A percentile compares a stretch with the other conserved stretches of the same genome.
Conservation (phyloP, 352 stramenopile species). For the Globisporangium echinulatum region DNA sequence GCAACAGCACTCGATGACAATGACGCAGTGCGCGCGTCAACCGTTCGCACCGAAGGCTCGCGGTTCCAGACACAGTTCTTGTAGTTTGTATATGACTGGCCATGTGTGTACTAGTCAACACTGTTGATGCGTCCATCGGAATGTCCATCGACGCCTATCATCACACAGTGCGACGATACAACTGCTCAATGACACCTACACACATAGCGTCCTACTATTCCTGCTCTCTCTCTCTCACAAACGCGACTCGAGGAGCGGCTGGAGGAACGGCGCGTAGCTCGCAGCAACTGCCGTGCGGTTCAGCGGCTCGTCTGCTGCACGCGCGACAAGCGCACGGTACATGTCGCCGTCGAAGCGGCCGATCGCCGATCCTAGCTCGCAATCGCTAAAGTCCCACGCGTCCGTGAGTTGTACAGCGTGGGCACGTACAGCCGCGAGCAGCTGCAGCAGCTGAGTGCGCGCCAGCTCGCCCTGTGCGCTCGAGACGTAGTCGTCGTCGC, state of each 20-base stretch:
- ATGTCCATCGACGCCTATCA: no score
- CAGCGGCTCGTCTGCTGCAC: constrained; percentile 40
- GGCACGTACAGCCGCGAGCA: constrained; percentile 27
- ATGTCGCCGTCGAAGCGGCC: constrained; percentile 68
- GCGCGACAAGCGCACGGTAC: constrained; percentile 50
- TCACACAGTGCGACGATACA: no score
- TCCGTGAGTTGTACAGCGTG: constrained; percentile 36
- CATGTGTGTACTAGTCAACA: no score
- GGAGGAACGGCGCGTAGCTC: constrained; percentile 51
- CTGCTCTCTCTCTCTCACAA: constrained; percentile 12
- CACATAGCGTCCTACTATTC: not conserved
- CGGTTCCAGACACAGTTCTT: no score
- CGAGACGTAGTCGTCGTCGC: constrained; percentile 35
- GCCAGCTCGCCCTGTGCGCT: constrained; percentile 19
- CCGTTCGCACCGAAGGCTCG: not conserved
- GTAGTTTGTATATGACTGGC: no score
- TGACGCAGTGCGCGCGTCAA: not conserved
- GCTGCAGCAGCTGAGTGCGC: constrained; percentile 15
- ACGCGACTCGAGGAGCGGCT: constrained; percentile 27
- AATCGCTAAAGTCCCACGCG: constrained; percentile 39
- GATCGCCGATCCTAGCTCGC: constrained; percentile 66
- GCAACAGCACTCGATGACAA: not conserved
- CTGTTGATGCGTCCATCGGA: no score
- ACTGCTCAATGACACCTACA: no score
- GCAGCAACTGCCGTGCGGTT: constrained; percentile 51